Conservation (phyloP, 495 filamentous ascomycete genomes). For the Daldinia childiae region DNA sequence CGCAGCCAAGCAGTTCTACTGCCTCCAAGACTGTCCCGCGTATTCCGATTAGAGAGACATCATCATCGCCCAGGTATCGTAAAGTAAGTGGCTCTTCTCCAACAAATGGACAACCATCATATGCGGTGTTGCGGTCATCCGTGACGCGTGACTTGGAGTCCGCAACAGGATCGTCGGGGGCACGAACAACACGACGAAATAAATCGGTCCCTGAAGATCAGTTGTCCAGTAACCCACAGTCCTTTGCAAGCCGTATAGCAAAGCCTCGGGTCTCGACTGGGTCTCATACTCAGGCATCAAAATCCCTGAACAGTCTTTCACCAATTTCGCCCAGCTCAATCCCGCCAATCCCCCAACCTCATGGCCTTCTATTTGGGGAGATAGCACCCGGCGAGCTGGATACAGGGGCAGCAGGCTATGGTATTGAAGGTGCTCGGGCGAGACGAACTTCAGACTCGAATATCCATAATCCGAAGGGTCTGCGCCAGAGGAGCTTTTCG, state of each 20-base stretch:
- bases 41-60: conserved; percentile 46
- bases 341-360: conserved; percentile 39
- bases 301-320: conserved; percentile 56
- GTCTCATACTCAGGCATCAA: conserved; percentile 53
- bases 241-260: conserved; percentile 62
- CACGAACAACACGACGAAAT: conserved; percentile 52
- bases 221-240: conserved; percentile 58
- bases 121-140: conserved; percentile 48
- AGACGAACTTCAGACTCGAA: conserved; percentile 61
- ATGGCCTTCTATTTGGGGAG: conserved; percentile 62
- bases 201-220: conserved; percentile 55
- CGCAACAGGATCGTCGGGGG: conserved; percentile 40
- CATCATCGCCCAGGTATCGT: conserved; percentile 40
- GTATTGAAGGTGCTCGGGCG: conserved; percentile 54
- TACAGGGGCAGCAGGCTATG: conserved; percentile 56
- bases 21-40: conserved; percentile 49
- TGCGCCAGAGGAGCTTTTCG: conserved; percentile 56
- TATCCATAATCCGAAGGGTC: conserved; percentile 44
- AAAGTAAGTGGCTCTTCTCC: conserved; percentile 45
- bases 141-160: conserved; percentile 47
- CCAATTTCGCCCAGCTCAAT: conserved; percentile 42
- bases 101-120: conserved; percentile 47
- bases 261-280: conserved; percentile 54
- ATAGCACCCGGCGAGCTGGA: conserved; percentile 56
- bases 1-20: conserved; percentile 37